Conservation (phyloP, 2,329 filamentous ascomycete species). For the Apiospora sp. region DNA sequence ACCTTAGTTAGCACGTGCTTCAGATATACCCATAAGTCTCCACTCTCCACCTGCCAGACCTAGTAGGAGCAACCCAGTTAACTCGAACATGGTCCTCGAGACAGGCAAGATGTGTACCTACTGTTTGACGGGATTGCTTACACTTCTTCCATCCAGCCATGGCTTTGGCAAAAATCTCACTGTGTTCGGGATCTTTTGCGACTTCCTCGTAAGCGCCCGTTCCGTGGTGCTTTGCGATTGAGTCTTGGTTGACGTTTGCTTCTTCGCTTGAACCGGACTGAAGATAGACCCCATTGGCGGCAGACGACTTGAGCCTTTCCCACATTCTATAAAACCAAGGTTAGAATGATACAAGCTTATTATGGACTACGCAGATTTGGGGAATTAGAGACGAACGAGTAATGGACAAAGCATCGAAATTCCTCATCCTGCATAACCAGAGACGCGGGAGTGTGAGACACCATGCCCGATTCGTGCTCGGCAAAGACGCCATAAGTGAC, state of each 20-base stretch:
- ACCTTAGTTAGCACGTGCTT: too few species aligned
- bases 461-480: constrained; percentile 30
- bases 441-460: constrained; percentile 34
- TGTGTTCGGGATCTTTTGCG: constrained; percentile 20
- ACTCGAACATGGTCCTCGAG: too few species aligned
- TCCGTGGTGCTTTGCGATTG: constrained; percentile 34
- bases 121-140: constrained; percentile 14
- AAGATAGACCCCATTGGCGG: constrained; percentile 28
- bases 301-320: constrained; percentile 40
- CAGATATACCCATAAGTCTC: background rate
- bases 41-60: background rate
- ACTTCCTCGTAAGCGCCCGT: constrained; percentile 32
- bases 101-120: background rate
- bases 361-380: too few species aligned
- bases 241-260: constrained; percentile 21
- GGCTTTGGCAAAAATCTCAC: constrained; percentile 29
- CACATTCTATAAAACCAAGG: constrained; percentile 29
- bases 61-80: too few species aligned
- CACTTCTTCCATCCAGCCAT: constrained; percentile 31
- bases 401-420: constrained; percentile 31
- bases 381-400: constrained; percentile 25
- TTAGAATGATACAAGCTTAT: background rate
- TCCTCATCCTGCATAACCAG: constrained; percentile 30
- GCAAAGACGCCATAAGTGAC: constrained; percentile 37
- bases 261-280: constrained; percentile 30